phyloP scores from a whole-genome alignment of 805 yeast species.

The Myxozyma vanderwaltii region DNA sequence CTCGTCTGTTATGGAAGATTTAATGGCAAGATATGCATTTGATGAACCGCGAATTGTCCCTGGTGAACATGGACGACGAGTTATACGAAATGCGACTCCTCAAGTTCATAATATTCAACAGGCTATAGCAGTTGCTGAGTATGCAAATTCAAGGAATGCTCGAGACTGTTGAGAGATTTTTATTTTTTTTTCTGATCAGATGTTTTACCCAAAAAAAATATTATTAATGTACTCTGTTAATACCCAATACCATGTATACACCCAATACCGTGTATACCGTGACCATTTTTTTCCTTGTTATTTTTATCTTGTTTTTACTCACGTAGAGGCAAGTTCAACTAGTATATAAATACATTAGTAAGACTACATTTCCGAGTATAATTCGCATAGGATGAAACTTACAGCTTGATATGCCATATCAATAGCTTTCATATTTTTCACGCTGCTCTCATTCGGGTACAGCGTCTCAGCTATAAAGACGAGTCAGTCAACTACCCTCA shows the following conservation, averaged over 20 bases:
- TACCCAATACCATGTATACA: too few species aligned
- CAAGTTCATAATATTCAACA: not conserved
- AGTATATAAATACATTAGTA: not conserved
- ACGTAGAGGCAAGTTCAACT: constrained; percentile 5
- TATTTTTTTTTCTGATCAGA: not conserved
- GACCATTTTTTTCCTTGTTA: not conserved
- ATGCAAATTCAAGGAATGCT: not conserved
- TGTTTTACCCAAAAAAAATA: too few species aligned
- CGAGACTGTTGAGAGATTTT: not conserved
- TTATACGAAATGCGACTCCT: not conserved
- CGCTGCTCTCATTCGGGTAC: constrained; percentile 18
- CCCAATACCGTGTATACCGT: too few species aligned
- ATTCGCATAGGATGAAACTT: too few species aligned
- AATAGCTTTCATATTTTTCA: constrained; percentile 23
- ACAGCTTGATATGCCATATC: constrained; percentile 32
- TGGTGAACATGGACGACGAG: not conserved
- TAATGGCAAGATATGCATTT: not conserved
- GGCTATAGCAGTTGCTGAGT: not conserved
- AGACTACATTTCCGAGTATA: not conserved
- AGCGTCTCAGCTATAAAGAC: not conserved
- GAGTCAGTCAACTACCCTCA: not conserved
- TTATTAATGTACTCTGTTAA: too few species aligned
- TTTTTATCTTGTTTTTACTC: not conserved
- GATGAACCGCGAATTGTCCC: not conserved
- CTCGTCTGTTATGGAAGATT: not conserved